Evolutionary conservation across 2,329 filamentous ascomycete species (phyloP), one percentile per base, ranked within the genome.

Genomic region (Xylariomycetidae sp.): DNA sequence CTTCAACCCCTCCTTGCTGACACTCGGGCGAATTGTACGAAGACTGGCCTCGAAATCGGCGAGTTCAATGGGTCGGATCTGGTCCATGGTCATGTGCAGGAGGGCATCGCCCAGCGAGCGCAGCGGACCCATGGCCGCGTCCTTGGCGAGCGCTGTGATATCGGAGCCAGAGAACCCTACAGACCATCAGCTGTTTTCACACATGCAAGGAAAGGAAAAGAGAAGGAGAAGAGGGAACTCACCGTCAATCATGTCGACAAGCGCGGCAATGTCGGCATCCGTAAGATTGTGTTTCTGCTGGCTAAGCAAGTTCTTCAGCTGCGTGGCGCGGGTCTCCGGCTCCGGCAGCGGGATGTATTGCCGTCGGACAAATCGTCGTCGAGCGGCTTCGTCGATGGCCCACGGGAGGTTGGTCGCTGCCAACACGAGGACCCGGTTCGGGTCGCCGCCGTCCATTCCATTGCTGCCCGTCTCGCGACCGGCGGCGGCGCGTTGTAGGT

Each of bases 331-430:
- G 1, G 93, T 94, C 44, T 82, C 76, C 9, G 79, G 74, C 55
- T 96, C 92, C 0, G 92, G 92, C 8, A 98, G 63, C 1, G 92
- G 90, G 39, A 98, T 98, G 56, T 98, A 98, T 59, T 96, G 92
- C 38, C 92, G 75, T 43, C 92, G 72, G 10, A 95, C 90, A 54
- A 98, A 98, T 31, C 92, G 72, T 36, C 92, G 72, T 37, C 92
- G 73, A 1, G 92, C 92, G 16, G 92, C 92, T 58, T 96, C 92
- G 49, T 98, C 92, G 47, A 98, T 96, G 20, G 89, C 88, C 92
- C 92, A 98, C 0, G 92, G 92, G 38, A 96, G 60, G 56, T 98
- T 98, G 1, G 92, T 98, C 14, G 92, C 92, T 1, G 92, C 92
- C 22, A 98, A 73, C 1, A 98, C 92, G 10, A 98, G 70, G 2